These are phyloP conservation scores for Rhododendron griersonianum DNA, from an alignment of 148 eudicot genomes.

Conservation along the genomic window DNA sequence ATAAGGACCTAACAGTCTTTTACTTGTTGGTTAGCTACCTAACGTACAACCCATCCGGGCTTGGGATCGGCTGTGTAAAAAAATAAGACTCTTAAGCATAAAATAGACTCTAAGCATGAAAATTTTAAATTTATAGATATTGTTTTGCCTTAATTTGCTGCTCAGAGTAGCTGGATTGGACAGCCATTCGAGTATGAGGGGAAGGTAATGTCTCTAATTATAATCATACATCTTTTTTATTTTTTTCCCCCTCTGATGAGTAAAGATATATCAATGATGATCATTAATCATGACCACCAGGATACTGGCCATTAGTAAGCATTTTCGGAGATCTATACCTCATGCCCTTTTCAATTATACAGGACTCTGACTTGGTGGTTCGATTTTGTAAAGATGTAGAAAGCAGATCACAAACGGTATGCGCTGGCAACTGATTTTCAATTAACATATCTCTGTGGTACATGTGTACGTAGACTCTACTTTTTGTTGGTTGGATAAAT, in stretches of 20 bases:
- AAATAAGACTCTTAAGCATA: background rate
- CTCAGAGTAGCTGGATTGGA: slow-evolving; percentile 73
- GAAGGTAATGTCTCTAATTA: slow-evolving; percentile 40
- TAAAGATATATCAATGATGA: background rate
- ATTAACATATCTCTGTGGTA: background rate
- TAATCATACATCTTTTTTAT: background rate
- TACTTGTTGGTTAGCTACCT: background rate
- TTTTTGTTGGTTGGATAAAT: background rate
- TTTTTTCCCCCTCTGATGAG: background rate
- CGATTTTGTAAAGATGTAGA: slow-evolving; percentile 95
- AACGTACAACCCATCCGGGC: background rate
- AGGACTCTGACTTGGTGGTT: slow-evolving; percentile 74
- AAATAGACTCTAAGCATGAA: background rate
- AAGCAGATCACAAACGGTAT: slow-evolving; percentile 72
- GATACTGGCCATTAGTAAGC: background rate
- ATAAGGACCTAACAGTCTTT: background rate
- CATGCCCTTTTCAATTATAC: slow-evolving; percentile 16
- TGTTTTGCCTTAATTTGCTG: slow-evolving; percentile 33
- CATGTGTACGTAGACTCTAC: background rate
- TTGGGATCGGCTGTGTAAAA: background rate
- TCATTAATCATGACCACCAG: background rate
- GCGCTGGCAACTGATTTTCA: background rate
- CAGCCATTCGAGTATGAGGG: slow-evolving; percentile 64
- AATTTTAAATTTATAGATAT: background rate
- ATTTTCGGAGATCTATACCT: background rate